Base-by-base conservation (phyloP, 2,329 filamentous ascomycete genomes). In the Xylaria sp. region DNA sequence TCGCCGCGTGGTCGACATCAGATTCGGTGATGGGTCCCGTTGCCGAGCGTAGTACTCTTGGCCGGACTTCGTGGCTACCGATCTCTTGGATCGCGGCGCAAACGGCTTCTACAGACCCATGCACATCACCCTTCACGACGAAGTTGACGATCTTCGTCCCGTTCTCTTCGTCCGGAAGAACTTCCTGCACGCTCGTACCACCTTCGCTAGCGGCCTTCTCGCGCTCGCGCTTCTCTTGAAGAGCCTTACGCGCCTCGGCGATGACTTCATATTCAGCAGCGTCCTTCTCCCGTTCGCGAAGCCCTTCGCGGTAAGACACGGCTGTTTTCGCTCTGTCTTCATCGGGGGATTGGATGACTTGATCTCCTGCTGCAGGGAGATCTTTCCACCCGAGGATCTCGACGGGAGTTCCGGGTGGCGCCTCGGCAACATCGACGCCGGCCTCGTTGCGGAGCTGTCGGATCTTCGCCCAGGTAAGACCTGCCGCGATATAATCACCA, bases 301-400 rank as follows among this genome's bases (percentile, higher is more conserved):
- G 89, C 74, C 95, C 92, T 41, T 88, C 81, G 10, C 96, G 91
- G 76, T 94, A 93, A 1, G 91, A 88, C 1, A 95, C 87, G 0
- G 96, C 95, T 1, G 86, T 87, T 76, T 93, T 93, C 44, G 94
- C 96, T 71, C 88, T 91, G 69, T 89, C 87, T 81, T 98, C 94
- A 73, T 90, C 89, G 0, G 88, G 84, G 0, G 94, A 93, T 81
- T 98, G 92, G 0, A 99, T 85, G 9, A 97, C 91, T 82, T 94
- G 90, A 75, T 97, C 93, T 59, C 97, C 97, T 0, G 96, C 95
- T 28, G 88, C 86, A 0, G 96, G 95, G 7, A 88, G 80, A 44
- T 94, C 92, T 75, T 91, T 90, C 96, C 96, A 99, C n/a, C 96
- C 96, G 71, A 98, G 90, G 23, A 99, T 89, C 80, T 98, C 94